These are phyloP conservation scores for Penicillium carneum DNA, from an alignment of 2,329 filamentous ascomycete genomes.

Conservation along the genomic window DNA sequence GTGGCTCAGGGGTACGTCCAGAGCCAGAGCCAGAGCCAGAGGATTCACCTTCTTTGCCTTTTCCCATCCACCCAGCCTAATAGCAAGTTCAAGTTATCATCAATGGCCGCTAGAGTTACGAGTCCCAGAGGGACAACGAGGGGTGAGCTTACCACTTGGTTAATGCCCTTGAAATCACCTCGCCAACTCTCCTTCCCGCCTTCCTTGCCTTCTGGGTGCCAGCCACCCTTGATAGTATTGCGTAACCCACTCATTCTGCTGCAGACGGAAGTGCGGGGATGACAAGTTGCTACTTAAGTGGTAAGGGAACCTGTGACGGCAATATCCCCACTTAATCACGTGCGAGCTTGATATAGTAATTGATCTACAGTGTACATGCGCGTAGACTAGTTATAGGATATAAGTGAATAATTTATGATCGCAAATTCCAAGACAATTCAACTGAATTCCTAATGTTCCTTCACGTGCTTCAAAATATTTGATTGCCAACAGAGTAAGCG, in stretches of 20 bases:
- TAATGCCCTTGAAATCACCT: slow-evolving; percentile 64
- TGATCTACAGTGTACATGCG: neutral
- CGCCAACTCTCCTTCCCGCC: slow-evolving; percentile 63
- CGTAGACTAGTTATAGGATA: neutral
- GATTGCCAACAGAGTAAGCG: neutral
- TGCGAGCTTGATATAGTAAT: slow-evolving; percentile 1
- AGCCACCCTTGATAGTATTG: slow-evolving; percentile 59
- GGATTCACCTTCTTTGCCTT: slow-evolving; percentile 57
- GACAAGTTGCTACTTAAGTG: neutral
- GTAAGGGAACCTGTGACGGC: slow-evolving; percentile 7
- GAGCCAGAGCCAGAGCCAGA: slow-evolving; percentile 29
- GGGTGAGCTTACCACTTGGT: slow-evolving; percentile 59
- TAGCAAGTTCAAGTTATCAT: slow-evolving; percentile 22
- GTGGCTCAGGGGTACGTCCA: neutral
- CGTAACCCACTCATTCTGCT: slow-evolving; percentile 57
- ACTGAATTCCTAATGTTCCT: neutral
- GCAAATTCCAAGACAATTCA: neutral
- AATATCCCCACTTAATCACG: slow-evolving; percentile 14
- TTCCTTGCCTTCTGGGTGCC: slow-evolving; percentile 62
- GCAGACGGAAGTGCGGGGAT: slow-evolving; percentile 10
- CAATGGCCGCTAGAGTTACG: slow-evolving; percentile 19
- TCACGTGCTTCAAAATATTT: neutral
- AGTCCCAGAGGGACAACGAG: slow-evolving; percentile 7
- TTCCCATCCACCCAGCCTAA: slow-evolving; percentile 66
- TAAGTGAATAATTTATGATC: neutral